phyloP scores from a whole-genome alignment of 176 grass and related monocot species.

The Echinochloa phyllopogon region DNA sequence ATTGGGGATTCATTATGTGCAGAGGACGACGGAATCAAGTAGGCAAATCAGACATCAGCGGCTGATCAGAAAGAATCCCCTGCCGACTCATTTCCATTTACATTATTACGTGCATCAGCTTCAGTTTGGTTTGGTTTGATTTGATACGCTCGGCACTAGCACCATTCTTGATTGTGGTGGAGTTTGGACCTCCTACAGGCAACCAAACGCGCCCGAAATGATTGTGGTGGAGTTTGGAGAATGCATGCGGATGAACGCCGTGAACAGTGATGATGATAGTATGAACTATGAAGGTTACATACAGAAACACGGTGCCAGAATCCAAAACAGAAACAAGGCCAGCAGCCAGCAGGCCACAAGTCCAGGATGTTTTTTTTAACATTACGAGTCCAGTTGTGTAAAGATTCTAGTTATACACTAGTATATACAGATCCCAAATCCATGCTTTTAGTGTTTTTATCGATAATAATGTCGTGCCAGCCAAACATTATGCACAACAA shows the following conservation, averaged over 20 bases:
- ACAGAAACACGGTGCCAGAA: neutral
- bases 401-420: neutral
- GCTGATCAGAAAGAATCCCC: conserved; percentile 53
- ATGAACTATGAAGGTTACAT: too few relatives aligned
- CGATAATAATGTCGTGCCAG: neutral
- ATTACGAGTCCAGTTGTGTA: too few relatives aligned
- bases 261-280: too few relatives aligned
- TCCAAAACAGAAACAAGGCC: neutral
- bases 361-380: neutral
- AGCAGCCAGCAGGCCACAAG: neutral
- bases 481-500: neutral
- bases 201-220: too few relatives aligned
- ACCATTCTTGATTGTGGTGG: neutral
- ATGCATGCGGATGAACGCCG: neutral
- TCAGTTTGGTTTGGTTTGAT: neutral
- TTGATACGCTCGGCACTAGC: neutral
- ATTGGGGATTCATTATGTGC: neutral
- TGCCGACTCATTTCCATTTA: conserved; percentile 40
- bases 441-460: neutral
- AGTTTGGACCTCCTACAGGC: too few relatives aligned
- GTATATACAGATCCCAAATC: neutral
- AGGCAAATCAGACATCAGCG: conserved; percentile 37
- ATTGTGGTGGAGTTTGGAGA: neutral
- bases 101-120: neutral
- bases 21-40: conserved; percentile 32